phyloP scores from a whole-genome alignment of 2,329 filamentous ascomycete species.

The Paecilomyces fulvus region DNA sequence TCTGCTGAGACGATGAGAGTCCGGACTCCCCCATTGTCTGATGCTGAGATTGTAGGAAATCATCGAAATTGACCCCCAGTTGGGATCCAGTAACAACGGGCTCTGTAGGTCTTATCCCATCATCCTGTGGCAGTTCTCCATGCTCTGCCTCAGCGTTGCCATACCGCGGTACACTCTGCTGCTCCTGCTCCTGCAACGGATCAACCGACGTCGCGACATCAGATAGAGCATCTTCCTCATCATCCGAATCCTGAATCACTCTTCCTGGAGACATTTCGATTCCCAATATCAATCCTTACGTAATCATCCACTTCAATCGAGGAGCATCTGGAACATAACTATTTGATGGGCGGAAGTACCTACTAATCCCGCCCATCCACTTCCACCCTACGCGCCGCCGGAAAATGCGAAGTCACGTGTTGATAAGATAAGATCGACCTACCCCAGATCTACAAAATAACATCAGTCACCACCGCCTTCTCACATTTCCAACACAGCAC shows the following conservation, averaged over 20 bases:
- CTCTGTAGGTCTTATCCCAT: neutral
- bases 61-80: slow-evolving; percentile 28
- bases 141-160: neutral
- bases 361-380: no score
- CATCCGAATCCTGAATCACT: slow-evolving; percentile 39
- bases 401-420: slow-evolving; percentile 21
- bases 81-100: slow-evolving; percentile 9
- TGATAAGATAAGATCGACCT: slow-evolving; percentile 15
- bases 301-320: neutral
- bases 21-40: slow-evolving; percentile 12
- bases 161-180: neutral
- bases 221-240: slow-evolving; percentile 29
- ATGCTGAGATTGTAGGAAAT: slow-evolving; percentile 24
- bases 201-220: slow-evolving; percentile 13
- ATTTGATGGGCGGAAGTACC: neutral
- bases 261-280: slow-evolving; percentile 25
- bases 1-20: slow-evolving; percentile 24
- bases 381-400: slow-evolving; percentile 7
- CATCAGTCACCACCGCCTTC: neutral
- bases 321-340: slow-evolving; percentile 1
- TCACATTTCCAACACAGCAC: no score
- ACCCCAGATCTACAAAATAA: neutral
- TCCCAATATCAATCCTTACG: neutral
- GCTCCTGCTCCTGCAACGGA: slow-evolving; percentile 8
- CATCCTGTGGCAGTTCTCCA: neutral